Evolutionary conservation across 768 basidiomycete genomes (phyloP), one percentile per base, ranked within the genome.

Genomic region (Plicaturopsis crispa): DNA sequence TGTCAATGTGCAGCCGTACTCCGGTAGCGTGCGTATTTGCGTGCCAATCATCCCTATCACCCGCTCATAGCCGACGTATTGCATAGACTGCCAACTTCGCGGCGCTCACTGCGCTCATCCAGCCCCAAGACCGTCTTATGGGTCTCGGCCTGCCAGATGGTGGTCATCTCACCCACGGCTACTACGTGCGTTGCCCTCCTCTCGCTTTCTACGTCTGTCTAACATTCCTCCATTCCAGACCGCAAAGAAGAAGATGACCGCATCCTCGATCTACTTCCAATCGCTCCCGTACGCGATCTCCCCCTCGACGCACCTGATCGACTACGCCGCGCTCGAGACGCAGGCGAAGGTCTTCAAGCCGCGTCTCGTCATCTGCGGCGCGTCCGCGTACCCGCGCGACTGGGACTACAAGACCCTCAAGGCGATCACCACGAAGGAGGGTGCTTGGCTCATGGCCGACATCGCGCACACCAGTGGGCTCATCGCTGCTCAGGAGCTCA

Each of bases 211-310:
- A 14, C 42, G 16, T 43, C 31, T 33, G 24, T 35, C 41, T 36
- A 39, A 31, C 40, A 31, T 23, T 19, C 12, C 33, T 46, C 41
- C 35, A 46, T 20, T 42, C 13, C 50, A 89, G 86, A 94, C 91
- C 40, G 89, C 91, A 43, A 98, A 98, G 71, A 96, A 97, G 74
- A 98, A 99, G 67, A 98, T 99, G 82, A 97, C 96, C 23, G 90
- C 96, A 24, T 98, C 94, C 17, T 98, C 96, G 14, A 97, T 99
- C 68, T 98, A 98, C 72, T 99, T 98, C 84, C 93, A 98, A 60
- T 96, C 96, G 24, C 72, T 96, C 56, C 94, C 96, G 33, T 99
- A 98, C 52, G 79, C 73, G 34, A 80, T 93, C 42, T 75, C 82
- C 54, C 81, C 85, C 34, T 64, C 78, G 31, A 86, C 83, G 39